Conservation (phyloP, 192 early-diverging fungal species). For the Phlyctochytrium bullatum region DNA sequence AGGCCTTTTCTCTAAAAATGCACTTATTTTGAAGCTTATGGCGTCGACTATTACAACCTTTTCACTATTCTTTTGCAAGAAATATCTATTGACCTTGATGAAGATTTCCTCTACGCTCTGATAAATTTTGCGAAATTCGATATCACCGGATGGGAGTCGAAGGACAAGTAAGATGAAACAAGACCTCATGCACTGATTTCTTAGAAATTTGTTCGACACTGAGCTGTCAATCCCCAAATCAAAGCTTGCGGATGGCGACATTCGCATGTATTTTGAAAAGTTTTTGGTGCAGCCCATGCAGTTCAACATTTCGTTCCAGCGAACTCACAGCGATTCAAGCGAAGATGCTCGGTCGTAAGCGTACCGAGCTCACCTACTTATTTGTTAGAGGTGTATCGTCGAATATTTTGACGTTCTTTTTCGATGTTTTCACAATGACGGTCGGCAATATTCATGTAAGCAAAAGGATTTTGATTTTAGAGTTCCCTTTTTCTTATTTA, state of each 20-base stretch:
- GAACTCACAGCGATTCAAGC: constrained; percentile 67
- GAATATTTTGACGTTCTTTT: constrained; percentile 44
- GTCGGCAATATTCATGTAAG: constrained; percentile 93
- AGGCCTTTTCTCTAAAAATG: constrained; percentile 21
- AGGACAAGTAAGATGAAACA: constrained; percentile 16
- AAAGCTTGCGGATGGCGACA: constrained; percentile 61
- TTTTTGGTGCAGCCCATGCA: constrained; percentile 93
- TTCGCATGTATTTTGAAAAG: constrained; percentile 89
- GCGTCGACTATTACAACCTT: constrained; percentile 93
- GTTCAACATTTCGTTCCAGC: constrained; percentile 92
- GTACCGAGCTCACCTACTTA: constrained; percentile 1
- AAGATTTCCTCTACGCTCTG: constrained; percentile 83
- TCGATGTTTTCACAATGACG: constrained; percentile 88
- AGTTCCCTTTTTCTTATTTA: not conserved
- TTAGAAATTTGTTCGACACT: constrained; percentile 30
- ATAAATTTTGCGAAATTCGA: constrained; percentile 86
- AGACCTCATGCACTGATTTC: not conserved
- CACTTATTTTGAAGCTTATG: constrained; percentile 69
- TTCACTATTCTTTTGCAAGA: constrained; percentile 91
- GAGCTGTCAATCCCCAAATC: constrained; percentile 70
- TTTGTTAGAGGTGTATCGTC: constrained; percentile 29
- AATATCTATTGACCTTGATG: constrained; percentile 90
- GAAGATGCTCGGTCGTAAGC: constrained; percentile 52
- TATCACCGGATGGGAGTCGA: constrained; percentile 58
- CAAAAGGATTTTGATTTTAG: no score